A percentile compares a stretch with the other conserved stretches of the same genome.
Evolutionary conservation across 148 eudicot species (phyloP).

Genomic region (Dysphania ambrosioides): DNA sequence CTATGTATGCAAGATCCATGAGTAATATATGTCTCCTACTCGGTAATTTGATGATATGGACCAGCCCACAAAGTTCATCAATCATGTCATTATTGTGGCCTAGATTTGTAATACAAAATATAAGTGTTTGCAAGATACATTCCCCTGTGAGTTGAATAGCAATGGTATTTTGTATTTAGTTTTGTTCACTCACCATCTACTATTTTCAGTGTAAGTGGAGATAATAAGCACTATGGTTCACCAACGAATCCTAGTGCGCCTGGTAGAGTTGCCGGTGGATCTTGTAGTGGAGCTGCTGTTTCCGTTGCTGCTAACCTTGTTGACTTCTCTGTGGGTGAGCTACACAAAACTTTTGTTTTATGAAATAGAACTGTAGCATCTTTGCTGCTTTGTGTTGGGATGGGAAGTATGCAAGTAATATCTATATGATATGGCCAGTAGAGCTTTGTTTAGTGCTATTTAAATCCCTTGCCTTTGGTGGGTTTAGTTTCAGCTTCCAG

Average conservation of each 20-base stretch:
- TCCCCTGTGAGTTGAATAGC: neutral
- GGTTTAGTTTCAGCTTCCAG: too few species aligned
- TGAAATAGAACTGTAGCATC: conserved; percentile 1
- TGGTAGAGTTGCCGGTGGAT: conserved; percentile 76
- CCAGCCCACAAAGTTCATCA: neutral
- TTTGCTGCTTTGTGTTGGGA: neutral
- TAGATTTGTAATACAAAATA: conserved; percentile 3
- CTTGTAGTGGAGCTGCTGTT: conserved; percentile 93
- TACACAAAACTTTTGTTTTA: conserved; percentile 10
- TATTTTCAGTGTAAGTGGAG: conserved; percentile 71
- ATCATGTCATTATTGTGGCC: neutral
- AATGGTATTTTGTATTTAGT: neutral
- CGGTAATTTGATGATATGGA: neutral
- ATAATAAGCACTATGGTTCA: conserved; percentile 74
- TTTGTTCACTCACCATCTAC: conserved; percentile 19
- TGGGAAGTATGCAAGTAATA: neutral
- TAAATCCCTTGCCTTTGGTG: neutral
- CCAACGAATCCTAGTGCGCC: conserved; percentile 83
- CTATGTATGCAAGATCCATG: neutral
- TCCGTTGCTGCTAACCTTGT: conserved; percentile 85
- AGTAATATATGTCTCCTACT: neutral
- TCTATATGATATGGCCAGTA: neutral
- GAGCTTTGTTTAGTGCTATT: neutral
- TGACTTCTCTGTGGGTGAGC: conserved; percentile 84
- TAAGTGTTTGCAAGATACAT: conserved; percentile 16